These are phyloP conservation scores for Raddia guianensis DNA, from an alignment of 176 grass and related monocot genomes.

Conservation along the genomic window DNA sequence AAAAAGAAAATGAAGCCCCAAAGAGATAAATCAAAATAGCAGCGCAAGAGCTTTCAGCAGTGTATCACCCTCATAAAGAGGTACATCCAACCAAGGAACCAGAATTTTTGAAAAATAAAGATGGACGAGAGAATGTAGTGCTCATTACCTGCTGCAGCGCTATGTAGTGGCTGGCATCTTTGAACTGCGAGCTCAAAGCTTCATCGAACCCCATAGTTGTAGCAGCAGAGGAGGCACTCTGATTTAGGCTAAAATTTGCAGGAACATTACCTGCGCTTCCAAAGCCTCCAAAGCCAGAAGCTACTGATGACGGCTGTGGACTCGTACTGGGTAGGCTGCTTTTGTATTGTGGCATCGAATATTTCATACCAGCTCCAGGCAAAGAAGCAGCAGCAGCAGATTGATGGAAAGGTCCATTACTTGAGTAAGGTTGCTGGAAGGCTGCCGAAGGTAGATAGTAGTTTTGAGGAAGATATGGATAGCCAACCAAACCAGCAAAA, in stretches of 20 bases:
- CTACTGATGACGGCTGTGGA: slow-evolving; percentile 58
- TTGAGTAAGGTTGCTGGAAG: slow-evolving; percentile 84
- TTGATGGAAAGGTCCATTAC: slow-evolving; percentile 84
- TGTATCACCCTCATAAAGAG: neutral
- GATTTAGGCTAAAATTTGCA: slow-evolving; percentile 67
- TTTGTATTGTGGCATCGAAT: slow-evolving; percentile 88
- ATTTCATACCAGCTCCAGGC: slow-evolving; percentile 74
- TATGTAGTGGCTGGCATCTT: slow-evolving; percentile 77
- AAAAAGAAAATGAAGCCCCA: no score
- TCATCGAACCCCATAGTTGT: slow-evolving; percentile 78
- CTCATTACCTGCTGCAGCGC: slow-evolving; percentile 78
- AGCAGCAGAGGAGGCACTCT: slow-evolving; percentile 51
- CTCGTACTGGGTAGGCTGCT: slow-evolving; percentile 61
- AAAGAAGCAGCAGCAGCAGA: slow-evolving; percentile 54
- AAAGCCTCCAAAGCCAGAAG: slow-evolving; percentile 72
- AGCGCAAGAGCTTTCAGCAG: neutral
- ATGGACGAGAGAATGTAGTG: neutral
- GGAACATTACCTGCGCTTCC: slow-evolving; percentile 72
- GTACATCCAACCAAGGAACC: neutral
- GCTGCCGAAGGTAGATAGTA: slow-evolving; percentile 80
- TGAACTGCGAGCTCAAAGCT: slow-evolving; percentile 75
- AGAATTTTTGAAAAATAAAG: neutral
- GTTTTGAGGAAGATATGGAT: slow-evolving; percentile 82
- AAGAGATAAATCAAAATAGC: neutral
- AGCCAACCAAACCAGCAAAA: slow-evolving; percentile 83